Base-by-base conservation (phyloP, 2,329 filamentous ascomycete species). In the Cladosporium sphaerospermum region DNA sequence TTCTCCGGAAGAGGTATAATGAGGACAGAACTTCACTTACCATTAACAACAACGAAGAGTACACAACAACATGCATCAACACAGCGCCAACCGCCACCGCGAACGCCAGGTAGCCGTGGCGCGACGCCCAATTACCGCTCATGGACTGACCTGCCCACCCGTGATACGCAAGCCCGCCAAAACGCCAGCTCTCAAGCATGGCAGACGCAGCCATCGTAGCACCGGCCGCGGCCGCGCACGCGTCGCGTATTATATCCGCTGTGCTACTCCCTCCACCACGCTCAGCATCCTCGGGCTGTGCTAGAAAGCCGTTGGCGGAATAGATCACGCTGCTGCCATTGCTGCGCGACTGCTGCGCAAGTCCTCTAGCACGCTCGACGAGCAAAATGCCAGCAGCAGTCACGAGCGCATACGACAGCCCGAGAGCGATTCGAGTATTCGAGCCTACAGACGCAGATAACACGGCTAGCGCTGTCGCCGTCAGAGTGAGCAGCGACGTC, bases 371-470 rank as follows among this genome's bases (percentile, higher is more conserved):
- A n/a, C 61, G 57, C 48, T 73, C 70, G 34, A 76, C 63, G 43
- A 75, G 60, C 13, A 71, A 59, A n/a, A 75, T 61, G 9, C 72
- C 71, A 4, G 67, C 57, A 3, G 67, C 72, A 14, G 65, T 63
- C 45, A 74, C 69, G 9, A 75, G 61, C 19, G 68, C 68, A 57
- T 71, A 69, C 40, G 72, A 73, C 13, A 75, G 55, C 4, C 72
- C 73, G 7, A 76, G 65, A 4, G 69, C 67, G 13, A 67, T 61
- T 6, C 66, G 68, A 1, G 70, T 57, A 7, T 67, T 64, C 2
- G 68, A 64, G 23, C 64, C 65, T 40, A 65, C 69, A 28, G 63
- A 56, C 13, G 64, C 58, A 14, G 62, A 66, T n/a, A 72, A 62
- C 4, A 67, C 69, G 6, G 66, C 61, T 19, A 67, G 57, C 1